These are phyloP conservation scores for button mushroom (Agaricus bisporus) DNA, from an alignment of 768 basidiomycete genomes.

Conservation along the genomic window DNA sequence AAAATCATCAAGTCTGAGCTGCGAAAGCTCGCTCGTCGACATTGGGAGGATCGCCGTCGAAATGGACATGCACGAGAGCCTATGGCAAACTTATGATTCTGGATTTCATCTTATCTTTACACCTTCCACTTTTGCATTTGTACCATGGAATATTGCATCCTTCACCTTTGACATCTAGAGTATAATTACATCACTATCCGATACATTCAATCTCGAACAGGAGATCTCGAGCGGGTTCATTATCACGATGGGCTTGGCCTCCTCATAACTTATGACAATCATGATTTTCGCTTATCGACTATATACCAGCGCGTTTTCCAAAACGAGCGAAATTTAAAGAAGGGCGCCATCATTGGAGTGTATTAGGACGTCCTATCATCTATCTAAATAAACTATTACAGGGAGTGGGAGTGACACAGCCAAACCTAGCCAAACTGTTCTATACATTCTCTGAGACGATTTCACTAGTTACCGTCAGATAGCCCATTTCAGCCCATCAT, in stretches of 20 bases:
- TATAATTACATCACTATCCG: background rate
- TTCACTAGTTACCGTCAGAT: constrained; percentile 7
- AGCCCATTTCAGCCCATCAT: constrained; percentile 60
- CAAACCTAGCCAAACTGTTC: too few species aligned
- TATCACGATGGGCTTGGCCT: too few species aligned
- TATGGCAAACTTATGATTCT: constrained; percentile 27
- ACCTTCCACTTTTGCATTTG: constrained; percentile 4
- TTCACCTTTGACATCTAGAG: background rate
- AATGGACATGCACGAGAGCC: constrained; percentile 27
- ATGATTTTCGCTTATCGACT: too few species aligned
- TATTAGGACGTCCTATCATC: background rate
- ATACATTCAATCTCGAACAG: background rate
- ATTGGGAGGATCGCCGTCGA: constrained; percentile 34
- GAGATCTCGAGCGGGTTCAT: too few species aligned
- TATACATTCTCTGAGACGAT: too few species aligned
- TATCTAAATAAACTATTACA: too few species aligned
- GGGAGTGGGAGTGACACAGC: too few species aligned
- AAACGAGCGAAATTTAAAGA: too few species aligned
- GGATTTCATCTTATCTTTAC: background rate
- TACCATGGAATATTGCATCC: constrained; percentile 4
- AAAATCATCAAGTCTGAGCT: constrained; percentile 51
- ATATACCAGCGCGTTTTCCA: too few species aligned
- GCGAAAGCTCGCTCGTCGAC: constrained; percentile 35
- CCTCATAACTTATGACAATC: too few species aligned
- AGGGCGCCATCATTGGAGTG: background rate